These are phyloP conservation scores for Rhizopus arrhizus DNA, from an alignment of 371 early-diverging fungal genomes.

Conservation along the genomic window DNA sequence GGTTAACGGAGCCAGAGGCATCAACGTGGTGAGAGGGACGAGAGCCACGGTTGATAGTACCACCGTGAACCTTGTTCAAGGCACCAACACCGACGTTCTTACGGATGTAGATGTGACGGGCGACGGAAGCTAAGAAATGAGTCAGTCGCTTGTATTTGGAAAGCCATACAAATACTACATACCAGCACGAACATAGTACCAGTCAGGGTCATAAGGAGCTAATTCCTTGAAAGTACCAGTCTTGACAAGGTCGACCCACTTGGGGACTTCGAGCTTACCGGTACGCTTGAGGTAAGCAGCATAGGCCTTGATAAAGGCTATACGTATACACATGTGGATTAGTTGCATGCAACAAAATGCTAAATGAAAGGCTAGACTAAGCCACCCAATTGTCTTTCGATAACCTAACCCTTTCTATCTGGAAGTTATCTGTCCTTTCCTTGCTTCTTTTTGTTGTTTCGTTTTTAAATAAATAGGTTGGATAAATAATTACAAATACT, in stretches of 20 bases:
- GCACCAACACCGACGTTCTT: conserved; percentile 91
- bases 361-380: conserved; percentile 7
- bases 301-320: conserved; percentile 91
- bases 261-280: conserved; percentile 96
- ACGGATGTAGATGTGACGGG: conserved; percentile 96
- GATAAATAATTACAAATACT: too few relatives aligned
- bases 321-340: not conserved
- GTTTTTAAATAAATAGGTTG: too few relatives aligned
- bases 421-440: too few relatives aligned
- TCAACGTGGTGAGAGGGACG: conserved; percentile 88
- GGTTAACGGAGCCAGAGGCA: conserved; percentile 87
- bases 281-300: conserved; percentile 96
- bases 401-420: too few relatives aligned
- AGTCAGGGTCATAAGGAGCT: conserved; percentile 96
- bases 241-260: conserved; percentile 97
- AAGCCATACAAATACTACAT: conserved; percentile 15
- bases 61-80: conserved; percentile 90
- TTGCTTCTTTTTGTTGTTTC: too few relatives aligned
- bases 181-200: conserved; percentile 97
- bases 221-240: conserved; percentile 94
- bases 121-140: conserved; percentile 76
- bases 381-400: not conserved
- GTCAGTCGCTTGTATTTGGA: not conserved
- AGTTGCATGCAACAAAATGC: not conserved
- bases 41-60: conserved; percentile 87